Conservation (phyloP, 1,139 yeast genomes). For the Zygoascus hellenicus region DNA sequence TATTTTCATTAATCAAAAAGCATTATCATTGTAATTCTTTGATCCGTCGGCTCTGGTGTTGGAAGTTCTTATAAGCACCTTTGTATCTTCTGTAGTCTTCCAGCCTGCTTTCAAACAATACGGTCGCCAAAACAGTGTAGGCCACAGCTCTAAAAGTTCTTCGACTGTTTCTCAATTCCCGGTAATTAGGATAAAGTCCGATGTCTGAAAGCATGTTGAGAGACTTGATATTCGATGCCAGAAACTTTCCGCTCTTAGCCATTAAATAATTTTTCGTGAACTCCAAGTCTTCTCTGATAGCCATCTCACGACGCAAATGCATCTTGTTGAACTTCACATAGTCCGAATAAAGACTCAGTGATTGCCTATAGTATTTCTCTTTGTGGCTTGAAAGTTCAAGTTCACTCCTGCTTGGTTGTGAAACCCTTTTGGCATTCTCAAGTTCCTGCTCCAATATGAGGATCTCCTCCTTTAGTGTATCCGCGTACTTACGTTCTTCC, state of each 20-base stretch:
- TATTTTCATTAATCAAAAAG: not conserved
- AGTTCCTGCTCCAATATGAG: not conserved
- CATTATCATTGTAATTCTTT: not conserved
- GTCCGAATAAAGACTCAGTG: constrained; percentile 2
- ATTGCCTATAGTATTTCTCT: not conserved
- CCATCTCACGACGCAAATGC: constrained; percentile 9
- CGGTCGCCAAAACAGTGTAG: constrained; percentile 50
- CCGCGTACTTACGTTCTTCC: not conserved
- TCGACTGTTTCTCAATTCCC: constrained; percentile 17
- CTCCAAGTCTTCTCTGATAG: constrained; percentile 10
- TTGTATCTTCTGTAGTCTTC: constrained; percentile 18
- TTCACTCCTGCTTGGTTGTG: not conserved
- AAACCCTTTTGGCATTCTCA: not conserved
- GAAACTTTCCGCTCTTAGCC: constrained; percentile 11
- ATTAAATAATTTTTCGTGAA: constrained; percentile 10
- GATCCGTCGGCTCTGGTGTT: constrained; percentile 1
- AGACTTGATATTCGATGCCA: constrained; percentile 7
- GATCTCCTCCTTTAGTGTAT: not conserved
- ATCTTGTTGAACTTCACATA: constrained; percentile 10
- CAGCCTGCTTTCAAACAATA: constrained; percentile 44
- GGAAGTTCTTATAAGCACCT: constrained; percentile 8
- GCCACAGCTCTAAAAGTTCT: constrained; percentile 36
- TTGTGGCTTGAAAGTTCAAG: not conserved
- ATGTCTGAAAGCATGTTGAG: constrained; percentile 41
- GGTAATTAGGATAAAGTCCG: constrained; percentile 50